Evolutionary conservation across 163 green algal genomes (phyloP).

Genomic region (Volvox carteri): DNA sequence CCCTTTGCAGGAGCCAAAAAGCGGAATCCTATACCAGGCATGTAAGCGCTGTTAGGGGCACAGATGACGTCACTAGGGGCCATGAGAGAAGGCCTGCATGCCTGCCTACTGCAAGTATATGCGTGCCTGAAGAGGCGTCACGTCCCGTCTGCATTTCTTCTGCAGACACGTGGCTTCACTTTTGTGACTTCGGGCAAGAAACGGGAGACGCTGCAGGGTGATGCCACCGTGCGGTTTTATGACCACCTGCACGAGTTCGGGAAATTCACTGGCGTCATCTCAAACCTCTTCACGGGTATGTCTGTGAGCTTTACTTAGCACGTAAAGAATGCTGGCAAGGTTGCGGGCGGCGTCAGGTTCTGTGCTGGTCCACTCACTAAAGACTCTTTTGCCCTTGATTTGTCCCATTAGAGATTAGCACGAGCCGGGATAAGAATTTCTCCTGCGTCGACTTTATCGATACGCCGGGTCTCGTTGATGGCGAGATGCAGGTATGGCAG

Average conservation of each 20-base stretch:
- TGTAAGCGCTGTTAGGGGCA: no score
- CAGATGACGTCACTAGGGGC: no score
- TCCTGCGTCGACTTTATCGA: conserved; percentile 78
- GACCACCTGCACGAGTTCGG: conserved; percentile 71
- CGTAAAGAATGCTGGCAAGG: no score
- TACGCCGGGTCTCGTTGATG: conserved; percentile 74
- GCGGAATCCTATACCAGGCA: no score
- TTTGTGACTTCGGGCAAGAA: conserved; percentile 78
- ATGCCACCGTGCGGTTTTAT: conserved; percentile 82
- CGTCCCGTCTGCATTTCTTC: no score
- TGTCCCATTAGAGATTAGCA: conserved; percentile 70
- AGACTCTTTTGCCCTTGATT: not conserved
- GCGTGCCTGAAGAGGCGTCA: no score
- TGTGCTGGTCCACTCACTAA: no score
- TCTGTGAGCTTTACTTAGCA: not conserved
- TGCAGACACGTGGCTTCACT: conserved; percentile 78
- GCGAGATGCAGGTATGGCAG: conserved; percentile 71
- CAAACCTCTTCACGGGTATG: conserved; percentile 77
- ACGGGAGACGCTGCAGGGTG: conserved; percentile 80
- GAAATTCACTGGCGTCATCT: conserved; percentile 69
- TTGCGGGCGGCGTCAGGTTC: no score
- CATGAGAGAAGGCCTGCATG: no score
- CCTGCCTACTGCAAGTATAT: no score
- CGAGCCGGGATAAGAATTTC: conserved; percentile 82
- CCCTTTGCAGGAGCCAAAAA: no score